Evolutionary conservation across 345 rosid species (phyloP).

Genomic region (Eucalyptus rudis): DNA sequence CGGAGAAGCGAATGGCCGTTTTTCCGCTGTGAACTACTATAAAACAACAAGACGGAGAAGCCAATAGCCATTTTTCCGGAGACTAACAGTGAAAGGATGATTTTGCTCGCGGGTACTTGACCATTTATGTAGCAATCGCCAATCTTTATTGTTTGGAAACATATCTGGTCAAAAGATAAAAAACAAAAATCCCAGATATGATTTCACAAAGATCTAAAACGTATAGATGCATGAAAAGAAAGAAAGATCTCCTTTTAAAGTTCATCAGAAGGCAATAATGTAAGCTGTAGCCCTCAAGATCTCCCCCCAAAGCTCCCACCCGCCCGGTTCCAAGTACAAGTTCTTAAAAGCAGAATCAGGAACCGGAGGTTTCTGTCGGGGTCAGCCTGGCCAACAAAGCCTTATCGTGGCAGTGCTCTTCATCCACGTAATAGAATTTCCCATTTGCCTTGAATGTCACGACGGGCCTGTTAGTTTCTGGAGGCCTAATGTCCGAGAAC

Average conservation of each 20-base stretch:
- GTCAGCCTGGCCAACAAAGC: slow-evolving; percentile 75
- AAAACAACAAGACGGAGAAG: neutral
- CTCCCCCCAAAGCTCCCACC: neutral
- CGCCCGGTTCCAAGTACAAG: slow-evolving; percentile 12
- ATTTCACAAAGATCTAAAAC: neutral
- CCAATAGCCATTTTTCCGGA: neutral
- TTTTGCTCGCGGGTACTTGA: neutral
- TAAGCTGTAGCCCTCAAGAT: neutral
- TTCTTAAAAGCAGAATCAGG: slow-evolving; percentile 80
- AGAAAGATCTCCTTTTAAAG: neutral
- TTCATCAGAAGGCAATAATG: neutral
- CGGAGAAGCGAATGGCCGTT: neutral
- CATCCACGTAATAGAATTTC: slow-evolving; percentile 60
- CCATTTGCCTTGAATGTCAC: slow-evolving; percentile 84
- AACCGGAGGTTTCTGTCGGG: slow-evolving; percentile 34
- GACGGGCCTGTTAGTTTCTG: slow-evolving; percentile 75
- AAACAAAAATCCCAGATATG: neutral
- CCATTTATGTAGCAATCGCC: neutral
- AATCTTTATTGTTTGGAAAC: neutral
- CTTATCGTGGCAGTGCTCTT: slow-evolving; percentile 77
- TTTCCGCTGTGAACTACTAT: neutral
- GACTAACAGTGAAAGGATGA: neutral
- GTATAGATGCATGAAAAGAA: neutral
- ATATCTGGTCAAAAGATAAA: neutral
- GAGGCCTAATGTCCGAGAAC: slow-evolving; percentile 61